These are phyloP conservation scores for Mollisiaceae sp. DNA, from an alignment of 2,329 filamentous ascomycete species.

Conservation along the genomic window DNA sequence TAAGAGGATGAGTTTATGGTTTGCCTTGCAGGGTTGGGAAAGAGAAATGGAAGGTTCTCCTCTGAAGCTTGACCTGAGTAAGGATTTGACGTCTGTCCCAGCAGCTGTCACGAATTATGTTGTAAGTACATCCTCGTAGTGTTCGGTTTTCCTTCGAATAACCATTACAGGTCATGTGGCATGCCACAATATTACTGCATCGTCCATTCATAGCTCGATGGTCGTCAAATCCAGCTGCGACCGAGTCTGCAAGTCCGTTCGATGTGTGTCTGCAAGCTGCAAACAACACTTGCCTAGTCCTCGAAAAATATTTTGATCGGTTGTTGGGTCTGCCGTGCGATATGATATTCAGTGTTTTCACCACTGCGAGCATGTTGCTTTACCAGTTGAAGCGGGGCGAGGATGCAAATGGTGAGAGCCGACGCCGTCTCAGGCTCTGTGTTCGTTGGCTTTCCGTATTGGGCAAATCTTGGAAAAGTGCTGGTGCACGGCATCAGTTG, in stretches of 20 bases:
- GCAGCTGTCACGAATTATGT: constrained; percentile 40
- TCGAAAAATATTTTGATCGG: constrained; percentile 40
- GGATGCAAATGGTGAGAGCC: constrained; percentile 26
- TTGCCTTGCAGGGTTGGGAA: constrained; percentile 36
- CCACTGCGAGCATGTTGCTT: constrained; percentile 38
- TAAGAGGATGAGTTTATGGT: constrained; percentile 35
- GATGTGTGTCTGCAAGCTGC: constrained; percentile 38
- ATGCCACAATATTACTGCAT: constrained; percentile 38
- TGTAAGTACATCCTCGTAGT: constrained; percentile 26
- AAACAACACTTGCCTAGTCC: constrained; percentile 37
- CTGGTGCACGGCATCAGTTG: constrained; percentile 38
- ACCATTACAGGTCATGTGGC: constrained; percentile 34
- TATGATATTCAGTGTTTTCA: constrained; percentile 41
- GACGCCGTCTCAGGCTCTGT: constrained; percentile 36
- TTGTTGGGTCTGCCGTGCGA: constrained; percentile 40
- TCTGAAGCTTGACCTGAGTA: constrained; percentile 37
- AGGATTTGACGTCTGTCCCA: constrained; percentile 36
- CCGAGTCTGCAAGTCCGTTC: constrained; percentile 29
- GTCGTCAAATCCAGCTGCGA: constrained; percentile 25
- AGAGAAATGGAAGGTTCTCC: constrained; percentile 35
- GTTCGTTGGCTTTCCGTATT: constrained; percentile 41
- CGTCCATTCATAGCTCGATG: constrained; percentile 40
- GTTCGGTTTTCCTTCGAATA: constrained; percentile 1
- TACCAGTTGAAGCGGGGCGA: constrained; percentile 33
- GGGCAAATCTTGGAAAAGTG: constrained; percentile 41